Evolutionary conservation across 1,284 basidiomycete genomes (phyloP), one percentile per base, ranked within the genome.

Genomic region (Pholiota adiposa): DNA sequence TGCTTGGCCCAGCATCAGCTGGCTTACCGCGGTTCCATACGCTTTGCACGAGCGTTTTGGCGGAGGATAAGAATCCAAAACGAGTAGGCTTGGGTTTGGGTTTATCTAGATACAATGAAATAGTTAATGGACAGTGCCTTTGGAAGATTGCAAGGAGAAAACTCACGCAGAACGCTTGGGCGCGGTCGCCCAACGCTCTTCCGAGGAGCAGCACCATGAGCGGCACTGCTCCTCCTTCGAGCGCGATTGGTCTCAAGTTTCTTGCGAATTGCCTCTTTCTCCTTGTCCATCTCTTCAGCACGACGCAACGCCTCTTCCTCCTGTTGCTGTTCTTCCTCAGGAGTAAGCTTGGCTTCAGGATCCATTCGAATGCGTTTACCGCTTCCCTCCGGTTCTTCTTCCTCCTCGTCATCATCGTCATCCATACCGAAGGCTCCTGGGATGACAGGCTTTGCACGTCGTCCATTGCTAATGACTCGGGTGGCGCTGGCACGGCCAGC

Each of bases 181-280:
- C 54, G 68, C 19, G 72, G 75, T 36, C 73, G 68, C 56, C 78
- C 81, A 43, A 80, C 70, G 66, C 74, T 60, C 81, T 70, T 12
- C 68, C 72, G 58, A 65, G 70, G 33, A 50, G 61, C 72, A 69
- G n/a, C 63, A 33, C 60, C 63, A 31, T 70, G 72, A 54, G 74
- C 72, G 56, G 69, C 81, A 66, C 88, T 89, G 65, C 90, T 92
- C 66, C 88, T 77, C 63, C 90, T 77, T 67, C 82, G 79, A 19
- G 86, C 85, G 62, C 83, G 85, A 66, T 80, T 87, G 12, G 79
- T 73, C 56, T 90, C 87, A 4, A 92, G 73, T 71, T 83, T 85
- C 61, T 83, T 81, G 60, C 82, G 80, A 38, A 88, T 80, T 0
- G 82, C 84, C 52, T 88, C 86, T 38, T 79, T 77, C 69, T 89